Conservation (phyloP, 148 eudicot species). For the Heliamphora exappendiculata region DNA sequence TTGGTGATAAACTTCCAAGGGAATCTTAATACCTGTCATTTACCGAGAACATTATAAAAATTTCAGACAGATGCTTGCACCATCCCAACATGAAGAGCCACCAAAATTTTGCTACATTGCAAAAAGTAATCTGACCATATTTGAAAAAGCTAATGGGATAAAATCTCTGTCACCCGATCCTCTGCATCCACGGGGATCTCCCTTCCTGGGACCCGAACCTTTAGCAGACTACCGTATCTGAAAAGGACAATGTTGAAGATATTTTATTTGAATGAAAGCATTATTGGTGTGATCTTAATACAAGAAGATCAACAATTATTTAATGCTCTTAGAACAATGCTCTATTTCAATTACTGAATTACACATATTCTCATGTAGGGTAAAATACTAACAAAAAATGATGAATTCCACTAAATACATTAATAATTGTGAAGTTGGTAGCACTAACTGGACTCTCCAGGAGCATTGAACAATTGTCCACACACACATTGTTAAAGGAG, state of each 20-base stretch:
- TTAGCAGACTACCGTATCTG: constrained; percentile 75
- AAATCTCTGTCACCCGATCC: constrained; percentile 55
- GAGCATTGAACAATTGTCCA: no score
- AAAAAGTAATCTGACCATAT: background rate
- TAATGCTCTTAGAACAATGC: no score
- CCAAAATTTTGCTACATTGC: background rate
- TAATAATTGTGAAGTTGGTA: no score
- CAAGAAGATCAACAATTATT: no score
- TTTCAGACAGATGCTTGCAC: constrained; percentile 2
- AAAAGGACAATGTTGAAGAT: background rate
- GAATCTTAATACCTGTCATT: background rate
- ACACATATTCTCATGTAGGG: no score
- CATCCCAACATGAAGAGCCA: background rate
- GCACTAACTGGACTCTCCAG: no score
- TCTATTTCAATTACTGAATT: no score
- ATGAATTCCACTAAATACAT: no score
- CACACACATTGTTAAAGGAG: background rate
- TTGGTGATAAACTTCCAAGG: background rate
- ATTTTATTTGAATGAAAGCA: background rate
- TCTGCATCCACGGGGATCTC: constrained; percentile 81
- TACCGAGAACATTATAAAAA: background rate
- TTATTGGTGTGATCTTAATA: background rate
- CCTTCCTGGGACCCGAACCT: constrained; percentile 82
- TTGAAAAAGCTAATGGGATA: constrained; percentile 27
- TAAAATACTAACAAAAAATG: no score